Evolutionary conservation across 164 flowering plant genomes (phyloP).

Genomic region (Vitis rotundifolia): DNA sequence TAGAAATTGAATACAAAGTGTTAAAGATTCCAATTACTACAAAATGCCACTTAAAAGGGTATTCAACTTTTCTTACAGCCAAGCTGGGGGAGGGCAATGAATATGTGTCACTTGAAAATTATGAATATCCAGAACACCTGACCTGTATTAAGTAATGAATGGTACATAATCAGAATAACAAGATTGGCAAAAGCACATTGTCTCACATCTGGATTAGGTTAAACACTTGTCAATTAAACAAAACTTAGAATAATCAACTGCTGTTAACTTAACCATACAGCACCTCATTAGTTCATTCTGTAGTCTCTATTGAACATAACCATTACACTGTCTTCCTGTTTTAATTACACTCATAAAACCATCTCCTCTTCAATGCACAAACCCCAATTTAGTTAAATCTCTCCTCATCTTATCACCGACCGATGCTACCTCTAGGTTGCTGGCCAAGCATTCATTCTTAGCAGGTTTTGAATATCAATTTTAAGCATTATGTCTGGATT

Average conservation of each 20-base stretch:
- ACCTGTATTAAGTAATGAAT: slow-evolving; percentile 47
- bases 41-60: not conserved
- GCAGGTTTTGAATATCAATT: not conserved
- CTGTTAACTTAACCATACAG: not conserved
- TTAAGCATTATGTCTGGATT: not conserved
- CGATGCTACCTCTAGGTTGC: not conserved
- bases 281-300: not conserved
- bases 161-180: not conserved
- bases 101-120: slow-evolving; percentile 70
- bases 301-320: not conserved
- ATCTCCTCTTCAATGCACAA: not conserved
- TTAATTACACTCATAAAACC: not conserved
- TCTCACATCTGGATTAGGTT: not conserved
- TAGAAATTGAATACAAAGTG: not conserved
- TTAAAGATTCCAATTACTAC: not conserved
- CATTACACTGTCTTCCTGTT: not conserved
- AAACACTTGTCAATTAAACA: not conserved
- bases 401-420: not conserved
- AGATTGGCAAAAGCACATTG: not conserved
- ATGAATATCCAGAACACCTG: slow-evolving; percentile 80
- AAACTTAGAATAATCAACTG: not conserved
- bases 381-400: not conserved
- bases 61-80: slow-evolving; percentile 68
- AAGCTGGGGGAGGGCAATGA: slow-evolving; percentile 96
- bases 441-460: not conserved